Evolutionary conservation across 306 rosid genomes (phyloP).

Genomic region (Neltuma alba): DNA sequence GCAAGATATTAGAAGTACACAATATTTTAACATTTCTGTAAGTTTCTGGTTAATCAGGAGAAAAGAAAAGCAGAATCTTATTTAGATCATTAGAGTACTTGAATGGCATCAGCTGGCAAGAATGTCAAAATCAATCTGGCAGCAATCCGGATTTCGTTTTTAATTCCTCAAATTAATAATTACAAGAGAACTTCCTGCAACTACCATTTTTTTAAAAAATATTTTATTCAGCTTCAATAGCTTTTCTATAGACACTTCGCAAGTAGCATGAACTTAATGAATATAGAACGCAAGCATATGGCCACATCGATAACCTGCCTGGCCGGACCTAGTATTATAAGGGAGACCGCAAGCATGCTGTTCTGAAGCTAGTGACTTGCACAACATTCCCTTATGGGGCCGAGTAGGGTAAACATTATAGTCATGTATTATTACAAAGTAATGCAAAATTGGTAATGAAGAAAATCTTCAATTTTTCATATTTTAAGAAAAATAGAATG

Average conservation of each 20-base stretch:
- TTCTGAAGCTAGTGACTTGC: conserved; percentile 20
- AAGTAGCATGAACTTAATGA: conserved; percentile 12
- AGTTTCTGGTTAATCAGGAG: background rate
- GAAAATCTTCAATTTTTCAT: conserved; percentile 17
- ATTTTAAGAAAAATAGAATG: conserved; percentile 33
- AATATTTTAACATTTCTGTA: background rate
- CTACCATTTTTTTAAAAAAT: background rate
- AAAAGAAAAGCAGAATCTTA: background rate
- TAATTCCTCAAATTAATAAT: conserved; percentile 32
- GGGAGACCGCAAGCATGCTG: conserved; percentile 37
- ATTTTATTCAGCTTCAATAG: conserved; percentile 17
- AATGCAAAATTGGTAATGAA: conserved; percentile 9
- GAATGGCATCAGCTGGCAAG: background rate
- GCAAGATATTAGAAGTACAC: conserved; percentile 25
- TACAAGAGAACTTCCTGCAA: background rate
- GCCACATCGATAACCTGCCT: conserved; percentile 20
- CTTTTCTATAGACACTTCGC: conserved; percentile 12
- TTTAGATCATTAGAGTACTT: background rate
- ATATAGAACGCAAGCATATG: conserved; percentile 5
- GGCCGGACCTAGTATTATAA: conserved; percentile 19
- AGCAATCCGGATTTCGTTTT: background rate
- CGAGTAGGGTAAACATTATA: conserved; percentile 21
- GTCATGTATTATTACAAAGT: conserved; percentile 29
- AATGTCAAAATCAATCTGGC: conserved; percentile 24
- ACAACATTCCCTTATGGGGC: conserved; percentile 21